A percentile compares a stretch with the other conserved stretches of the same genome.
Evolutionary conservation across 2,329 filamentous ascomycete genomes (phyloP).

Genomic region (Neonectria faginata): DNA sequence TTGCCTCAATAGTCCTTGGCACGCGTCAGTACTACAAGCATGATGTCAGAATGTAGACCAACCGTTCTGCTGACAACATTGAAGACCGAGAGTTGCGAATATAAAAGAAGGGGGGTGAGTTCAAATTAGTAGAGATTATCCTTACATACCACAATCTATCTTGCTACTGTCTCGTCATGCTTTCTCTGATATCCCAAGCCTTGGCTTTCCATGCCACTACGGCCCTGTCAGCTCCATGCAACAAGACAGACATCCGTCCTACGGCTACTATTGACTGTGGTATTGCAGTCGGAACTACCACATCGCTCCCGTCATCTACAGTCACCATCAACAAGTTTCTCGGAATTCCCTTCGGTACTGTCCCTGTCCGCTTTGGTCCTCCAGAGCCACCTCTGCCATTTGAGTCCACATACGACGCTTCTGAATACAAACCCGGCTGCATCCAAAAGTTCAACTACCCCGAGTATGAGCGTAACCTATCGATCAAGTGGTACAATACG

Average conservation of each 20-base stretch:
- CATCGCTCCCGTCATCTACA: constrained; percentile 31
- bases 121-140: too few relatives aligned
- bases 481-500: constrained; percentile 39
- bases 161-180: constrained; percentile 16
- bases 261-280: constrained; percentile 38
- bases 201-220: constrained; percentile 1
- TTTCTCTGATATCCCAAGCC: constrained; percentile 8
- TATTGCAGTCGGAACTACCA: constrained; percentile 32
- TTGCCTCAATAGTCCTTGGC: too few relatives aligned
- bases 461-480: constrained; percentile 30
- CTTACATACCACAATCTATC: too few relatives aligned
- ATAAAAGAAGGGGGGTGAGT: too few relatives aligned
- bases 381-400: constrained; percentile 36
- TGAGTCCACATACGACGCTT: constrained; percentile 41
- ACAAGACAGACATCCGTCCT: constrained; percentile 7
- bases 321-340: constrained; percentile 45
- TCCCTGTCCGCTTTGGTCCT: constrained; percentile 43
- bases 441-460: constrained; percentile 40
- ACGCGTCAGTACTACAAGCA: too few relatives aligned
- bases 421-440: constrained; percentile 41
- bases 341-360: constrained; percentile 47
- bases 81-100: too few relatives aligned
- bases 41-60: too few relatives aligned
- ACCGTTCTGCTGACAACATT: too few relatives aligned
- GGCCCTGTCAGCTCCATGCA: constrained; percentile 5